These are phyloP conservation scores for Plasmodium vivax DNA, from an alignment of 169 alveolate genomes.

Conservation along the genomic window DNA sequence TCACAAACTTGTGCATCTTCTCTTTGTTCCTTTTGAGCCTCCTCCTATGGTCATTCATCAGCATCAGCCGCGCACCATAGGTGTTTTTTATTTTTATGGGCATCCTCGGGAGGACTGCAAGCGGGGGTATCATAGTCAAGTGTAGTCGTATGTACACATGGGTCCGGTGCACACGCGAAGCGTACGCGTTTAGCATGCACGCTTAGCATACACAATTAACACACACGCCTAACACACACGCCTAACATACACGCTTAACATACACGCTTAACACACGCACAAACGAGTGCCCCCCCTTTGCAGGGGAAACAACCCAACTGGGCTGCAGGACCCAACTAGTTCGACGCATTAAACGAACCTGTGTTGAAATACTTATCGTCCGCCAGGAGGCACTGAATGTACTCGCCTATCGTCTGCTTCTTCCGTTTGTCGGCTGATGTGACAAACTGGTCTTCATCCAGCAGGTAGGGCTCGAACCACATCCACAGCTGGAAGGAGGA, in stretches of 20 bases:
- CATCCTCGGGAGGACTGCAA: constrained; percentile 83
- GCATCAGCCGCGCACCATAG: constrained; percentile 75
- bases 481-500: constrained; percentile 76
- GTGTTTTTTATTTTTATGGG: constrained; percentile 82
- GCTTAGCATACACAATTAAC: too few species aligned
- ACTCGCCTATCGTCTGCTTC: constrained; percentile 81
- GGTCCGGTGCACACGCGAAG: too few species aligned
- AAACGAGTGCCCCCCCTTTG: neutral
- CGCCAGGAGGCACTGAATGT: constrained; percentile 75
- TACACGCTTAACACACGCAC: neutral
- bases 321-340: neutral
- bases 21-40: constrained; percentile 46
- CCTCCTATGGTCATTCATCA: constrained; percentile 58
- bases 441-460: constrained; percentile 81
- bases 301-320: neutral
- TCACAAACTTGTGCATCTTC: constrained; percentile 41
- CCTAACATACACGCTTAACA: too few species aligned
- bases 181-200: too few species aligned
- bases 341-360: constrained; percentile 49
- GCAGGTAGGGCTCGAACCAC: constrained; percentile 84
- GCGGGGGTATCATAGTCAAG: neutral
- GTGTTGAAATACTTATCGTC: constrained; percentile 84
- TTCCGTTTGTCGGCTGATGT: constrained; percentile 75
- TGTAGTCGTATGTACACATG: neutral
- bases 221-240: neutral